A percentile compares a stretch with the other conserved stretches of the same genome.
Conservation (phyloP, 129 eudicot genomes). For the Flaveria bidentis region DNA sequence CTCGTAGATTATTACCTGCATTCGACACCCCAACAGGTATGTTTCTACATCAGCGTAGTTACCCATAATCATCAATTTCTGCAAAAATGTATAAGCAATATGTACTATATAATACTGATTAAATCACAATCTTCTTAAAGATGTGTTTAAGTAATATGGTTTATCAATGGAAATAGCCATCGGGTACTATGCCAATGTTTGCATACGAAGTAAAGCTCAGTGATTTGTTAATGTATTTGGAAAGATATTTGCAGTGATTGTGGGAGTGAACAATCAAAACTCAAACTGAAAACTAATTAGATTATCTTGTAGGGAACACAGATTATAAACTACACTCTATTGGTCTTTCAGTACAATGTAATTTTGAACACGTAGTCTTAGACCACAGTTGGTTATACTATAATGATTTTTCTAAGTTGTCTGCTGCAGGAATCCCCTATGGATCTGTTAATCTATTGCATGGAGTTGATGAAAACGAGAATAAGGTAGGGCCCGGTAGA, state of each 20-base stretch:
- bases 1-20: constrained; percentile 89
- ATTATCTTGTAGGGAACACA: too few species aligned
- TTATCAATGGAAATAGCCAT: background rate
- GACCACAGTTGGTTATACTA: background rate
- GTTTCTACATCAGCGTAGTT: background rate
- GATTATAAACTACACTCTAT: too few species aligned
- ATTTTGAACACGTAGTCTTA: background rate
- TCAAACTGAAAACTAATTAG: too few species aligned
- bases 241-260: background rate
- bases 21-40: constrained; percentile 98
- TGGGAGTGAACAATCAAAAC: too few species aligned
- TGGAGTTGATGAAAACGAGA: constrained; percentile 96
- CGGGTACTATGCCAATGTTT: background rate
- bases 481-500: constrained; percentile 65
- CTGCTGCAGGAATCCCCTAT: constrained; percentile 85
- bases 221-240: background rate
- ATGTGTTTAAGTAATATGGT: background rate
- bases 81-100: too few species aligned
- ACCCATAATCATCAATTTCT: background rate
- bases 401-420: constrained; percentile 21
- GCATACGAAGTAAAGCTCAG: background rate
- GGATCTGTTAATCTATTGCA: constrained; percentile 93
- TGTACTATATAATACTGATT: background rate
- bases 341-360: background rate
- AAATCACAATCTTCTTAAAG: background rate